Conservation (phyloP, 208 protist species). For the Porcisia hertigi region DNA sequence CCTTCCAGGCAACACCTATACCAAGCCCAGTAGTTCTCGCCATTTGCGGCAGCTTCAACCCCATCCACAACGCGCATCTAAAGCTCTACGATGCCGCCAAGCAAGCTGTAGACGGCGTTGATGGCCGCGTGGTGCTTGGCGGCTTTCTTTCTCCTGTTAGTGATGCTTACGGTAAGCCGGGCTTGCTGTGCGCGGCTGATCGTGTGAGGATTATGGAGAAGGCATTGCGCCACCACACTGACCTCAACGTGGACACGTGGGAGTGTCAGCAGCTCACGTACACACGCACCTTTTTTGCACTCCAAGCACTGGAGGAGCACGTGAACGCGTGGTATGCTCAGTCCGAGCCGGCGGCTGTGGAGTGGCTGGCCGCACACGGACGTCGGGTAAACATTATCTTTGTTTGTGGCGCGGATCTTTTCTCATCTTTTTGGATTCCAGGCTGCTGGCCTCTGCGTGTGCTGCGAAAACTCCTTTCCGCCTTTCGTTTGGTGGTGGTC, state of each 20-base stretch:
- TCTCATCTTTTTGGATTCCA: conserved; percentile 66
- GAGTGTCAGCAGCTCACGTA: conserved; percentile 70
- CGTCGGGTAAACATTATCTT: conserved; percentile 51
- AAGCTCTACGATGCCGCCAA: conserved; percentile 57
- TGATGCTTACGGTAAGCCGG: conserved; percentile 79
- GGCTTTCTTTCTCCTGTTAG: conserved; percentile 81
- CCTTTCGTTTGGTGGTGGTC: conserved; percentile 59
- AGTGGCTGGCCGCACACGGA: conserved; percentile 17
- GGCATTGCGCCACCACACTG: conserved; percentile 38
- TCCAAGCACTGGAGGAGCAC: conserved; percentile 62
- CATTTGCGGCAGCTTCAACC: conserved; percentile 85
- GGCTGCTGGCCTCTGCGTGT: conserved; percentile 66
- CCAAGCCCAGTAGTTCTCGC: conserved; percentile 49
- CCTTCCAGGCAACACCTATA: neutral
- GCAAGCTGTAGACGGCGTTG: conserved; percentile 8
- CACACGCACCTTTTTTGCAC: conserved; percentile 58
- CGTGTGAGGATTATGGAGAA: conserved; percentile 47
- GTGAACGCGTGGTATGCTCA: conserved; percentile 51
- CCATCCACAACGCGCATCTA: conserved; percentile 77
- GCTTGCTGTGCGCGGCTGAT: conserved; percentile 39
- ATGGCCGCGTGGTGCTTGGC: conserved; percentile 46
- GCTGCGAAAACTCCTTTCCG: conserved; percentile 56
- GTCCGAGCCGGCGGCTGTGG: conserved; percentile 18
- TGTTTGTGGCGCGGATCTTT: conserved; percentile 78
- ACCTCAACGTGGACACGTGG: conserved; percentile 70